These are phyloP conservation scores for Mrakia blollopis DNA, from an alignment of 768 basidiomycete genomes.

Conservation along the genomic window DNA sequence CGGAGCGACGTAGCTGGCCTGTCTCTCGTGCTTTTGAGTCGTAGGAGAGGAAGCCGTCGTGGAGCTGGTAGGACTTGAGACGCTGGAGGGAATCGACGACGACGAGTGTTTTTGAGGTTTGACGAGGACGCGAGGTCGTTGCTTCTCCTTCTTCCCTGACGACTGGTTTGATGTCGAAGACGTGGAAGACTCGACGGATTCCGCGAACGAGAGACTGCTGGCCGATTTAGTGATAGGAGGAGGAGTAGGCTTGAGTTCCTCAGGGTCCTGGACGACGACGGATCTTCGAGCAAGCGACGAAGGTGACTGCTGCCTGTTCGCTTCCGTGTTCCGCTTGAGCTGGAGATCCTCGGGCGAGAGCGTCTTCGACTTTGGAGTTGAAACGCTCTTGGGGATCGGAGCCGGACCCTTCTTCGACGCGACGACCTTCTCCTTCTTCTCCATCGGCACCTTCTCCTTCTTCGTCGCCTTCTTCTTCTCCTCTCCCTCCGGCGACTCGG, in stretches of 20 bases:
- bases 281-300: neutral
- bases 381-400: neutral
- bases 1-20: neutral
- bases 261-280: neutral
- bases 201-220: neutral
- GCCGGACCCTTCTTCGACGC: neutral
- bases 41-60: neutral
- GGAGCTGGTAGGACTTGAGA: too few relatives aligned
- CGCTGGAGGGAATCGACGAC: neutral
- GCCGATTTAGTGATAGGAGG: neutral
- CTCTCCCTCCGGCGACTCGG: neutral
- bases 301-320: neutral
- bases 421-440: neutral
- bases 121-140: neutral
- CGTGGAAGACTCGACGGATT: neutral
- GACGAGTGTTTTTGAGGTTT: neutral
- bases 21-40: neutral
- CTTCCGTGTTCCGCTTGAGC: neutral
- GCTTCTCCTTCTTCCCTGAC: neutral
- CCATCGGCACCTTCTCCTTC: too few relatives aligned
- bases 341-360: conserved; percentile 10
- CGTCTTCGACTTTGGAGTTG: neutral
- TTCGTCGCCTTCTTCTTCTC: neutral
- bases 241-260: neutral
- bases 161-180: neutral